Percentiles rank a stretch among this genome's conserved stretches.
Evolutionary conservation across 805 yeast genomes (phyloP).

Genomic region (Wickerhamiella lipophila): DNA sequence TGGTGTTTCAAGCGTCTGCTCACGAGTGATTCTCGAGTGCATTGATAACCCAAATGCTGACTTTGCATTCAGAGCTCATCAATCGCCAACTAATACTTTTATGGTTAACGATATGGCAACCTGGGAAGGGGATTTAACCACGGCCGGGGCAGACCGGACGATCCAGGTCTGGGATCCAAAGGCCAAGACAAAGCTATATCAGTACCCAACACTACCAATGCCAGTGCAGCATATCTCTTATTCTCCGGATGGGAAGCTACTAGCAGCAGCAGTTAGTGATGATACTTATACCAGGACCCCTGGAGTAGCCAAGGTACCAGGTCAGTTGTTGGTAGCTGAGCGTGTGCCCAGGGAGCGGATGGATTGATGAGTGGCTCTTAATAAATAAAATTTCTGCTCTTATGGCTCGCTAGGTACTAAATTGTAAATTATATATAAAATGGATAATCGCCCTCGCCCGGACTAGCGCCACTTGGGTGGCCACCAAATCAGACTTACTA

Average conservation of each 20-base stretch:
- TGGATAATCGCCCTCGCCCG: too few species aligned
- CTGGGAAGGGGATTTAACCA: constrained; percentile 29
- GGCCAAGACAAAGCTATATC: background rate
- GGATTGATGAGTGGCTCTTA: background rate
- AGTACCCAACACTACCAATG: background rate
- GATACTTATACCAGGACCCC: constrained; percentile 5
- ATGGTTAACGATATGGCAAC: constrained; percentile 36
- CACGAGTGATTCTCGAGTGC: constrained; percentile 7
- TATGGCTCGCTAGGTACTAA: too few species aligned
- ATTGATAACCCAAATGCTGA: background rate
- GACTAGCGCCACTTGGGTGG: too few species aligned
- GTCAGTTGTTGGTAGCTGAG: constrained; percentile 30
- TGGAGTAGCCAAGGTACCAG: background rate
- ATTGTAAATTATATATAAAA: too few species aligned
- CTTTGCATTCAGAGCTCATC: constrained; percentile 6
- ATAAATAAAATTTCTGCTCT: too few species aligned
- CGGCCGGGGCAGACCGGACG: constrained; percentile 39
- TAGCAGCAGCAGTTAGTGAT: constrained; percentile 9
- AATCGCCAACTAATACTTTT: constrained; percentile 24
- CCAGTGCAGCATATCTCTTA: background rate
- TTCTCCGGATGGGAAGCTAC: background rate
- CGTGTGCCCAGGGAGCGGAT: constrained; percentile 14
- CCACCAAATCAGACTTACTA: too few species aligned
- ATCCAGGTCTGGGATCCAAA: constrained; percentile 38
- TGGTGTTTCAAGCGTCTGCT: constrained; percentile 5